Evolutionary conservation across 331 rosid species (phyloP).

Genomic region (Malus hybrid): DNA sequence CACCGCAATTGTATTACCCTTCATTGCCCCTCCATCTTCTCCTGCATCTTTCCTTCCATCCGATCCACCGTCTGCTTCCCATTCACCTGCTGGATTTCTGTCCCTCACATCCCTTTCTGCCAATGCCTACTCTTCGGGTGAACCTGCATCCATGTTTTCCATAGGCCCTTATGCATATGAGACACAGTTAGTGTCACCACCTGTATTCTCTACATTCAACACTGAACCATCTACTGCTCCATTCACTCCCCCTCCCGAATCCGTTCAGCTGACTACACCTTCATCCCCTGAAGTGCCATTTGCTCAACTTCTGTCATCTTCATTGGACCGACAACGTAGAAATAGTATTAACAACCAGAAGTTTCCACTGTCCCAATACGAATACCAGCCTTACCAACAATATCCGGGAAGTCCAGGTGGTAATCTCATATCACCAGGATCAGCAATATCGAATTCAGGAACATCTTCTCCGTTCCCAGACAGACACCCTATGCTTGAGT

Average conservation of each 20-base stretch:
- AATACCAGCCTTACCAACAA: slow-evolving; percentile 79
- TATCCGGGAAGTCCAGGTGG: slow-evolving; percentile 93
- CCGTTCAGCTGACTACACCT: slow-evolving; percentile 89
- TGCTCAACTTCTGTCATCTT: slow-evolving; percentile 88
- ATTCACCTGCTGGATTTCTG: slow-evolving; percentile 76
- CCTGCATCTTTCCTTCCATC: slow-evolving; percentile 92
- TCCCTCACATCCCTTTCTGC: slow-evolving; percentile 62
- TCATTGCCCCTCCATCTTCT: slow-evolving; percentile 96
- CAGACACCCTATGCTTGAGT: slow-evolving; percentile 59
- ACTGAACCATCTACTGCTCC: slow-evolving; percentile 96
- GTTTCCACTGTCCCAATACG: slow-evolving; percentile 62
- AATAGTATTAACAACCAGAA: slow-evolving; percentile 49
- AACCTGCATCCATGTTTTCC: slow-evolving; percentile 73
- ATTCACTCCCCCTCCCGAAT: slow-evolving; percentile 94
- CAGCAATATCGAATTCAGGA: slow-evolving; percentile 86
- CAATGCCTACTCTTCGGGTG: slow-evolving; percentile 68
- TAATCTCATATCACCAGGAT: slow-evolving; percentile 90
- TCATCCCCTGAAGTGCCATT: slow-evolving; percentile 99
- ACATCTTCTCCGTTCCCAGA: slow-evolving; percentile 89
- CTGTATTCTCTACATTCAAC: slow-evolving; percentile 80
- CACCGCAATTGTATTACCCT: slow-evolving; percentile 57
- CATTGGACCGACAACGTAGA: slow-evolving; percentile 59
- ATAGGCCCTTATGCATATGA: slow-evolving; percentile 96
- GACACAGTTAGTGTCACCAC: slow-evolving; percentile 97
- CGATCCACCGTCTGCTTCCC: slow-evolving; percentile 79